Conservation (phyloP, 805 yeast genomes). For the Candida wancherniae region DNA sequence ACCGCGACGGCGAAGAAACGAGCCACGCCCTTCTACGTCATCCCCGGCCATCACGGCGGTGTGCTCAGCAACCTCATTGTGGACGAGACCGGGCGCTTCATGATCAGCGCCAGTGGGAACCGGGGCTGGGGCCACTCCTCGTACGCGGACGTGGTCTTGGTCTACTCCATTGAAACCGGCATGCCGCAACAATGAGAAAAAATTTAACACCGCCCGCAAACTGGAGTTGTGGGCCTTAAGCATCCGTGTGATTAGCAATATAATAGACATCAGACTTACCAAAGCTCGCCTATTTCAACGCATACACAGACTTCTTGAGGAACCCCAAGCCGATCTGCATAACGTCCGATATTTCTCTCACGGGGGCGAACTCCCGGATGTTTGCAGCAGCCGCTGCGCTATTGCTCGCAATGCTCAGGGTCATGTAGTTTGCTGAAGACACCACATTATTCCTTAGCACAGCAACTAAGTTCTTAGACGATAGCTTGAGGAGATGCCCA, state of each 20-base stretch:
- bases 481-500: constrained; percentile 2
- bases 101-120: constrained; percentile 89
- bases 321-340: constrained; percentile 35
- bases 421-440: neutral
- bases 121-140: constrained; percentile 89
- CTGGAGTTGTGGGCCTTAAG: too few species aligned
- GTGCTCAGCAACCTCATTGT: constrained; percentile 68
- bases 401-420: constrained; percentile 1
- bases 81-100: constrained; percentile 82
- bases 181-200: constrained; percentile 6
- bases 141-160: constrained; percentile 72
- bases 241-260: too few species aligned
- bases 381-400: constrained; percentile 11
- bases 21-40: constrained; percentile 75
- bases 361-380: constrained; percentile 18
- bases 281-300: constrained; percentile 8
- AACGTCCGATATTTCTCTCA: constrained; percentile 17
- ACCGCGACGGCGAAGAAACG: constrained; percentile 28
- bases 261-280: too few species aligned
- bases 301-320: constrained; percentile 26
- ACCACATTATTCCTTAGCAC: neutral
- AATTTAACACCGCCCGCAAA: neutral
- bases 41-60: constrained; percentile 98
- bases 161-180: constrained; percentile 67
- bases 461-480: too few species aligned